A percentile compares a stretch with the other conserved stretches of the same genome.
Conservation (phyloP, 2,329 filamentous ascomycete genomes). For the Talaromyces atroroseus region DNA sequence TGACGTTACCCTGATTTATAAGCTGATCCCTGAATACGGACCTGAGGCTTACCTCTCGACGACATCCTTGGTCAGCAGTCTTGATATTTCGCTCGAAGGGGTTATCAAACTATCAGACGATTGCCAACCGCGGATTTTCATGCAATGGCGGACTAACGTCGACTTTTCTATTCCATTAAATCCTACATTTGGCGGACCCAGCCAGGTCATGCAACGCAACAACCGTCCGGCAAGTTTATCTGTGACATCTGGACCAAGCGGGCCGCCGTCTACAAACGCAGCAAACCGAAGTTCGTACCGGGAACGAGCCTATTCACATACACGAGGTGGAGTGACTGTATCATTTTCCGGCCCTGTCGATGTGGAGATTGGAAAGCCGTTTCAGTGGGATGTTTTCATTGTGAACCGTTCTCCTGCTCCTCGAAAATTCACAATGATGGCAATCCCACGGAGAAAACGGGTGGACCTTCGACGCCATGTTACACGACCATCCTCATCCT, state of each 20-base stretch:
- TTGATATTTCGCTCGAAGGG: conserved; percentile 46
- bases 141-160: conserved; percentile 46
- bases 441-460: conserved; percentile 46
- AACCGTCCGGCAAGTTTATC: conserved; percentile 43
- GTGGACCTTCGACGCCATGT: conserved; percentile 38
- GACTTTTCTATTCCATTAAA: conserved; percentile 46
- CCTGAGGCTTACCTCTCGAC: conserved; percentile 32
- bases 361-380: conserved; percentile 48
- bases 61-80: conserved; percentile 33
- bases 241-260: conserved; percentile 23
- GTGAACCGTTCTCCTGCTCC: conserved; percentile 52
- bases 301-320: conserved; percentile 33
- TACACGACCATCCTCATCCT: conserved; percentile 43
- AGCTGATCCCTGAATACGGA: conserved; percentile 39
- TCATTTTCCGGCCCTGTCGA: conserved; percentile 50
- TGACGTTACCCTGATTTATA: conserved; percentile 54
- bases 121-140: conserved; percentile 41
- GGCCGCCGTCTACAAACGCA: conserved; percentile 15
- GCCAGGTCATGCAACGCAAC: conserved; percentile 40
- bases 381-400: conserved; percentile 54
- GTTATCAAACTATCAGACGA: conserved; percentile 35
- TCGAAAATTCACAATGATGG: conserved; percentile 51
- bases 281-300: conserved; percentile 30
- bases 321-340: conserved; percentile 47
- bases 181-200: conserved; percentile 42